Evolutionary conservation across 73 alveolate genomes (phyloP), one percentile per base, ranked within the genome.

Genomic region (Diophrys sp.): DNA sequence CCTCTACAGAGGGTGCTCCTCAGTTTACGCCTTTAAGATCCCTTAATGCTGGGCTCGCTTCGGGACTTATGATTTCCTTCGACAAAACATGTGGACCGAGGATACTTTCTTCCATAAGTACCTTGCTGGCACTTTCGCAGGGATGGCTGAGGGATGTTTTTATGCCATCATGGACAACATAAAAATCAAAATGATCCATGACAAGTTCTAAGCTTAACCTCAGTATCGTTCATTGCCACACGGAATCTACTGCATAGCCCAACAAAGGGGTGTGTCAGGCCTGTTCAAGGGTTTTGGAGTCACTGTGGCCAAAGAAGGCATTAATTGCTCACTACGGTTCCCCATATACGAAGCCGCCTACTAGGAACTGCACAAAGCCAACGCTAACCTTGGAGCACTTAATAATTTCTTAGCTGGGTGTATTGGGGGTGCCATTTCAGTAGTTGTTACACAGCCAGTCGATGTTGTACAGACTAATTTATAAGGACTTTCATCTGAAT

Each of bases 191-290:
- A 11, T 62, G 72, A 23, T 62, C 5, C 72, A 62, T 23, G 72
- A 62, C 72, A 62, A 62, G 72, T 62, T 62, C 72, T 23, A 62
- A 62, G 33, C 72, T 62, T 2, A 62, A 11, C 72, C 72, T 2
- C 14, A 23, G 5, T 62, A 23, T 62, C 33, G 72, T 23, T 23
- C 18, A 23, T 2, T 62, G 11, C 25, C 25, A 2, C 72, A 62
- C 25, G 72, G 33, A 23, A 62, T 62, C 14, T 62, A 62, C 72
- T 23, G 11, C 30, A 62, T 62, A 27, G 72, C 25, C 14, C 18
- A 62, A 62, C 5, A 62, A 23, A 2, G 25, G 2, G 72, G 72
- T 23, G 25, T 62, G 33, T 11, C 11, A 62, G 72, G 28, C 14
- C 18, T 62, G 31, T 62, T 11, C 25, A 62, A 31, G 25, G 72